phyloP scores from a whole-genome alignment of 2,329 filamentous ascomycete species.

The Arthrinium phaeospermum region DNA sequence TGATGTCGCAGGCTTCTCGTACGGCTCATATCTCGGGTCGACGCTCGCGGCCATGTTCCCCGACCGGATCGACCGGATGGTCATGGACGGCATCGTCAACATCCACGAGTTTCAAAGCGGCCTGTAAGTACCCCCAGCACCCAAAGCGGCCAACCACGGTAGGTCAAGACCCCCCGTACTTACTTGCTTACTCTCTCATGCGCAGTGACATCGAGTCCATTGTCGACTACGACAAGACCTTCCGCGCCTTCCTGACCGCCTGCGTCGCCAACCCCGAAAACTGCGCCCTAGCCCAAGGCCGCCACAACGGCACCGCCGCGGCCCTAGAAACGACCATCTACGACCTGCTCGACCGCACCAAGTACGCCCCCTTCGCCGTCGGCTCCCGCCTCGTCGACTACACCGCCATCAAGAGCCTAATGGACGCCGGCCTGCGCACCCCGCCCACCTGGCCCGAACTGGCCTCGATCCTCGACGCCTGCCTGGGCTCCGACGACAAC shows the following conservation, averaged over 20 bases:
- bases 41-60: conserved; percentile 49
- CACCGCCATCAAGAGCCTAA: conserved; percentile 28
- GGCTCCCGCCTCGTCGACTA: conserved; percentile 34
- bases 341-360: conserved; percentile 36
- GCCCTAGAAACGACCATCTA: conserved; percentile 49
- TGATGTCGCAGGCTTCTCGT: conserved; percentile 41
- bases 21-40: conserved; percentile 46
- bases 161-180: neutral
- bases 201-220: conserved; percentile 34
- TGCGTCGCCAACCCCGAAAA: conserved; percentile 35
- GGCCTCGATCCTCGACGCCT: conserved; percentile 22
- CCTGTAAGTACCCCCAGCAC: conserved; percentile 25
- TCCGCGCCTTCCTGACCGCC: conserved; percentile 35
- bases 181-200: neutral
- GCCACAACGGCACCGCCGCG: conserved; percentile 35
- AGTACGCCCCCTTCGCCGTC: conserved; percentile 34
- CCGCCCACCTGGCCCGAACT: conserved; percentile 29
- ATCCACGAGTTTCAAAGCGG: conserved; percentile 41
- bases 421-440: conserved; percentile 30
- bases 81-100: conserved; percentile 46
- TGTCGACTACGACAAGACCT: conserved; percentile 34
- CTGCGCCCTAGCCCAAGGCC: conserved; percentile 36
- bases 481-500: neutral
- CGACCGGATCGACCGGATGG: conserved; percentile 43
- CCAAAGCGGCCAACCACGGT: neutral